Conservation (phyloP, 2,329 filamentous ascomycete species). For the Talaromyces piceae region DNA sequence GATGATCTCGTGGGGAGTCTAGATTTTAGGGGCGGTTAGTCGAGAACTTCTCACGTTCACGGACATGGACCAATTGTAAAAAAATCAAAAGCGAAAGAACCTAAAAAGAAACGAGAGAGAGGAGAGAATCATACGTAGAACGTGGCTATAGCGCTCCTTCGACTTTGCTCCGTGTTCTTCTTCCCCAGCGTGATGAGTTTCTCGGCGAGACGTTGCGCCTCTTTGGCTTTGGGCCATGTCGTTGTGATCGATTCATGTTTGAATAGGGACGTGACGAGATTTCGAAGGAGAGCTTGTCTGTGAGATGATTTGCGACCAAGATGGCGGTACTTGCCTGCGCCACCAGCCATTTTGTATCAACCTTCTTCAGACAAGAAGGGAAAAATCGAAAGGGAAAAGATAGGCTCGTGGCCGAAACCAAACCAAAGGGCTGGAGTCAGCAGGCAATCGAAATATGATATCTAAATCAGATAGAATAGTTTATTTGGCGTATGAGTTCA, state of each 20-base stretch:
- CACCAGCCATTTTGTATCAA: slow-evolving; percentile 68
- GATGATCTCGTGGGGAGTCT: slow-evolving; percentile 44
- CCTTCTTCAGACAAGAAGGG: background rate
- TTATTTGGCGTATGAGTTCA: too few relatives aligned
- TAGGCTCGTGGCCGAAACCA: background rate
- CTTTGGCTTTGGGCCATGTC: slow-evolving; percentile 94
- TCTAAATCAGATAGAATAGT: background rate
- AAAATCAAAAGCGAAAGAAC: too few relatives aligned
- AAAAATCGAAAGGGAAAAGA: background rate
- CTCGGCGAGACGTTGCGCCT: slow-evolving; percentile 87
- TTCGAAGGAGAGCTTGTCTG: slow-evolving; percentile 84
- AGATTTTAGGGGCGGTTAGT: background rate
- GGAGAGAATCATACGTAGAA: slow-evolving; percentile 64
- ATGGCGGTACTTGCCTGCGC: slow-evolving; percentile 79
- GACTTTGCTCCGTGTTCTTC: slow-evolving; percentile 77
- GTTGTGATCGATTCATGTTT: slow-evolving; percentile 89
- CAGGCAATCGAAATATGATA: background rate
- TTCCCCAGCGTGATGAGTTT: slow-evolving; percentile 92
- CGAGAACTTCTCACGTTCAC: background rate
- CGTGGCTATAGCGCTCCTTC: slow-evolving; percentile 66
- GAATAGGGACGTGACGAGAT: slow-evolving; percentile 91
- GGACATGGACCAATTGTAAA: too few relatives aligned
- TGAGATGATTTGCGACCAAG: slow-evolving; percentile 79
- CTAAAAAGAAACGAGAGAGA: too few relatives aligned
- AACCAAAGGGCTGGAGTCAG: background rate